Evolutionary conservation across 208 protist species (phyloP).

Genomic region (Acanthamoeba divionensis): DNA sequence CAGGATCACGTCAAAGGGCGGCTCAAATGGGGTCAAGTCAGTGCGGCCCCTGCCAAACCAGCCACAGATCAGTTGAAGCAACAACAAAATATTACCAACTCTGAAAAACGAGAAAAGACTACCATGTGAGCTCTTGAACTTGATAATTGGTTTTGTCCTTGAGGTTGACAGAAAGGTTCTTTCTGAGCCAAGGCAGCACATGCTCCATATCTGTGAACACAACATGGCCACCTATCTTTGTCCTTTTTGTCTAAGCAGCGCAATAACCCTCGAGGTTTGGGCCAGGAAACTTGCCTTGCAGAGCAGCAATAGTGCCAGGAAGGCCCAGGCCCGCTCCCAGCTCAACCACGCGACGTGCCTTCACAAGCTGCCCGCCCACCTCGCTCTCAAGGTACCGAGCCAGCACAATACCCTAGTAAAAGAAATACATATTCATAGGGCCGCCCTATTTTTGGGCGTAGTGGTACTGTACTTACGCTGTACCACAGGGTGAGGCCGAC

Average conservation of each 20-base stretch:
- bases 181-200: neutral
- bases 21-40: neutral
- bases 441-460: no score
- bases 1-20: neutral
- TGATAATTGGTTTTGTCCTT: neutral
- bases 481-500: no score
- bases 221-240: neutral
- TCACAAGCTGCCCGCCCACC: neutral
- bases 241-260: neutral
- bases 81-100: neutral
- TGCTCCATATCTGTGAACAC: slow-evolving; percentile 15
- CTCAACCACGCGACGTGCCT: neutral
- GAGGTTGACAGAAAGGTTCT: neutral
- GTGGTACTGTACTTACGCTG: no score
- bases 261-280: neutral
- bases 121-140: neutral
- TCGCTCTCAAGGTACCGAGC: neutral
- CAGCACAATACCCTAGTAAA: neutral
- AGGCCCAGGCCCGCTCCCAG: neutral
- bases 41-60: neutral
- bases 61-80: neutral
- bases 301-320: neutral
- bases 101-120: neutral
- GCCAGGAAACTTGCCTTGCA: neutral
- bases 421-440: no score